Evolutionary conservation across 1,284 basidiomycete genomes (phyloP), one percentile per base, ranked within the genome.

Genomic region (Chalciporus piperatoides): DNA sequence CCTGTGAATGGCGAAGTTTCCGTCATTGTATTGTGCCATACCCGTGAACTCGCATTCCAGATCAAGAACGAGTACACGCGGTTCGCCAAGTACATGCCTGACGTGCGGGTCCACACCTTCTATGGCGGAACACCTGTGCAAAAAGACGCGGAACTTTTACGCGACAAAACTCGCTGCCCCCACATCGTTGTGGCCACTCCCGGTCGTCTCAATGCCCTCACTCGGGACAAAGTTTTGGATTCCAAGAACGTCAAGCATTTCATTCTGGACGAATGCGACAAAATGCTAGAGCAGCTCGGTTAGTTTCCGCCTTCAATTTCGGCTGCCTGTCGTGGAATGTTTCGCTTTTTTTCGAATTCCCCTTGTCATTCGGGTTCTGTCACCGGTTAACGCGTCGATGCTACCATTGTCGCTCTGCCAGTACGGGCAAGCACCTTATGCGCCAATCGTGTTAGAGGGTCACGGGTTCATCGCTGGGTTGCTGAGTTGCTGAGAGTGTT

Each of bases 241-340:
- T 90, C 88, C 58, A 86, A 87, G 71, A 88, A 92, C 69, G 92
- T 97, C 71, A 96, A 97, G 79, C 95, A 98, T 79, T 99, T 99
- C 74, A 95, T 97, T 55, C 80, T 99, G 70, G 97, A 99, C 81
- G 97, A 99, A 78, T 99, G 97, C 80, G 97, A 99, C 83, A 99
- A 99, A 85, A 98, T 99, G 92, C 87, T 99, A 70, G 97, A 99
- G 82, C 90, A 95, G 85, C 93, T 99, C 77, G 95, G 94, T 97
- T 88, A 96, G 94, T 97, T 79, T 64, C 61, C 60, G 63, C 62
- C 63, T 58, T 77, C 82, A 78, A 78, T 84, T 80, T 73, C 71
- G 76, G 73, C 74, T 71, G 67, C 68, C 52, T 56, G 48, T 62
- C 64, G 59, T 63, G 48, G 61, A 39, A 68, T 71, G 63, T 67